Percentiles rank a stretch among this genome's conserved stretches.
Evolutionary conservation across 2,329 filamentous ascomycete genomes (phyloP).

Genomic region (Parafenestella ontariensis): DNA sequence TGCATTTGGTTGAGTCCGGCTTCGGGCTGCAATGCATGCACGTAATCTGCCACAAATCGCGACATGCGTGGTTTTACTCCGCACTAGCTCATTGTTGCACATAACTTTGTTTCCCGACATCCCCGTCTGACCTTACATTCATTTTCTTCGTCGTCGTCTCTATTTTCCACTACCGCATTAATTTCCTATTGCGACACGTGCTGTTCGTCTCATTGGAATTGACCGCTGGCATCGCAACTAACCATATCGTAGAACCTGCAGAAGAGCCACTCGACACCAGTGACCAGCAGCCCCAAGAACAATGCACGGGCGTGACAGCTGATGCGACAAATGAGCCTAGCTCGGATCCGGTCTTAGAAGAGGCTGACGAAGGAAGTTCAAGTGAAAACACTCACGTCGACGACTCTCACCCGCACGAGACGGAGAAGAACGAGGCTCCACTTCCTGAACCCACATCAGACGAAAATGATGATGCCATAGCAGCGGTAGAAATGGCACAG

Average conservation of each 20-base stretch:
- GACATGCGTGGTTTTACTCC: constrained; percentile 28
- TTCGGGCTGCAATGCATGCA: constrained; percentile 39
- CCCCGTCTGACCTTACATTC: constrained; percentile 17
- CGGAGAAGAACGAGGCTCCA: background rate
- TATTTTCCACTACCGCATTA: background rate
- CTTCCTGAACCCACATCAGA: constrained; percentile 4
- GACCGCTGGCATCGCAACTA: constrained; percentile 2
- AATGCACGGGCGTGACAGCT: constrained; percentile 12
- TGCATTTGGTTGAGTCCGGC: constrained; percentile 19
- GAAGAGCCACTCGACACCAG: constrained; percentile 1
- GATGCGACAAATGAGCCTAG: constrained; percentile 10
- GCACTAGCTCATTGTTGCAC: constrained; percentile 19
- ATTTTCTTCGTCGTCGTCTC: constrained; percentile 5
- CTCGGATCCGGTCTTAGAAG: constrained; percentile 10
- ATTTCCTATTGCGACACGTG: background rate
- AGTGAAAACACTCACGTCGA: constrained; percentile 6
- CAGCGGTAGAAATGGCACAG: constrained; percentile 1
- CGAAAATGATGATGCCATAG: constrained; percentile 5
- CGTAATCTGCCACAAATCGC: constrained; percentile 31
- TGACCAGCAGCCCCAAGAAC: constrained; percentile 3
- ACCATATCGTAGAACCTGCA: constrained; percentile 7
- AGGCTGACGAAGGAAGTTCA: constrained; percentile 10
- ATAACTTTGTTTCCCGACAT: constrained; percentile 17
- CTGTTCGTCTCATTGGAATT: too few species aligned
- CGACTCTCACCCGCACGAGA: constrained; percentile 3